Evolutionary conservation across 441 rosid species (phyloP), one percentile per base, ranked within the genome.

Genomic region (Gossypium gossypioides): DNA sequence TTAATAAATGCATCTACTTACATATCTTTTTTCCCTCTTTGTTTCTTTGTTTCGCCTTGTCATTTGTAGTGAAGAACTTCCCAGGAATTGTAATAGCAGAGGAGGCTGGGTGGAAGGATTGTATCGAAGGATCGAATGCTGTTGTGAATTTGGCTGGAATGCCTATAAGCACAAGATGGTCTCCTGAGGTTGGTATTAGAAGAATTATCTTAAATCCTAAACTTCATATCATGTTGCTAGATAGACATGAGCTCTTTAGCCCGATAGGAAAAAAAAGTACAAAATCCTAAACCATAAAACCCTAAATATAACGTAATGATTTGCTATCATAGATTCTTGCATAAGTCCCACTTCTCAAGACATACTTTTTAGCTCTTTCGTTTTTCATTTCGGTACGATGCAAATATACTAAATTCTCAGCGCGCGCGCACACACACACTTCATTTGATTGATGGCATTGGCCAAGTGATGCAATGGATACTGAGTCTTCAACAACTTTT

Each of bases 121-220:
- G 91, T 78, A 83, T 94, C 52, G 80, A 86, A 75, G 88, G 92
- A 68, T 94, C 97, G 22, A 85, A 84, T 75, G 97, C 91, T 72
- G 97, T 92, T 76, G 97, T 94, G 7, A 94, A 94, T 83, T 89
- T 94, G 82, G 99, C 99, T 1, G 97, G 97, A 59, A 71, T 86
- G 80, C 92, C 97, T 65, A 90, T 94, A 63, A 85, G 63, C 82
- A 90, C 96, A 57, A 88, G 97, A 77, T 94, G 99, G 99, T 90
- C 99, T 77, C 74, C 92, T 9, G 93, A 88, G 97, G 99, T 94
- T 61, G 74, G 86, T 81, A 22, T 51, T 59, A 51, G 67, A 44
- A 25, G 21, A 25, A 24, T 55, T 3, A 37, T 65, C 15, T 54
- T 62, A 58, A 58, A 16, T 21, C 58, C 16, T 70, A 27, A 32